Base-by-base conservation (phyloP, 1,139 yeast species). In the Geotrichum klebahnii region DNA sequence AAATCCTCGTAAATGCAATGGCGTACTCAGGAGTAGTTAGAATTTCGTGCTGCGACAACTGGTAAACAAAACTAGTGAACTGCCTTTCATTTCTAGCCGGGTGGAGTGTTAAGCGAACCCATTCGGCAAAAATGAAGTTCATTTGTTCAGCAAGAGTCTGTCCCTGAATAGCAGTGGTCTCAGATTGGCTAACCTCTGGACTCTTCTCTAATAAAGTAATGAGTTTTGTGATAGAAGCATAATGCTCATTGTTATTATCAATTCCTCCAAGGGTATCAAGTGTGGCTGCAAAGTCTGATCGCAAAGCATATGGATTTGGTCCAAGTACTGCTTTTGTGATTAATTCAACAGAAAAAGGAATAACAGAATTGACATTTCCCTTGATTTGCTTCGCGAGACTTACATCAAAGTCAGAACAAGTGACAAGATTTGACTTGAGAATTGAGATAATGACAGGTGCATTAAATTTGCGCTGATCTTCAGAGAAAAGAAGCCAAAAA, bases 401-500 rank as follows among this genome's bases (percentile, higher is more conserved):
- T 10, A 78, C 74, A 65, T 92, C 97, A 49, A 92, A 72, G 61
- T 88, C 95, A n/a, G 80, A 72, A 1, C 95, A 81, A 40, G 84
- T 78, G 34, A 92, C 81, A 54, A 94, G 74, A 52, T 88, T 88
- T 29, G 85, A 84, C 56, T 81, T 77, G 61, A 92, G 75, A 48
- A 92, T 72, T 1, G 90, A 77, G 40, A 79, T 72, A 62, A 92
- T 81, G 3, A 90, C 95, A 6, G 84, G 81, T 52, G 80, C 79
- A 66, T 90, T 87, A 67, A 82, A 86, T 66, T 89, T 89, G 53
- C 96, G 79, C 61, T 84, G 87, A 64, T 92, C 97, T 31, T 85
- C 81, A 1, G 95, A 87, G 65, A 86, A 85, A 22, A 90, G 82
- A 55, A 92, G 75, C 97, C 97, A 92, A 79, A 95, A 80, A 29